Evolutionary conservation across 2,329 filamentous ascomycete species (phyloP).

Genomic region (Colletotrichum sp.): DNA sequence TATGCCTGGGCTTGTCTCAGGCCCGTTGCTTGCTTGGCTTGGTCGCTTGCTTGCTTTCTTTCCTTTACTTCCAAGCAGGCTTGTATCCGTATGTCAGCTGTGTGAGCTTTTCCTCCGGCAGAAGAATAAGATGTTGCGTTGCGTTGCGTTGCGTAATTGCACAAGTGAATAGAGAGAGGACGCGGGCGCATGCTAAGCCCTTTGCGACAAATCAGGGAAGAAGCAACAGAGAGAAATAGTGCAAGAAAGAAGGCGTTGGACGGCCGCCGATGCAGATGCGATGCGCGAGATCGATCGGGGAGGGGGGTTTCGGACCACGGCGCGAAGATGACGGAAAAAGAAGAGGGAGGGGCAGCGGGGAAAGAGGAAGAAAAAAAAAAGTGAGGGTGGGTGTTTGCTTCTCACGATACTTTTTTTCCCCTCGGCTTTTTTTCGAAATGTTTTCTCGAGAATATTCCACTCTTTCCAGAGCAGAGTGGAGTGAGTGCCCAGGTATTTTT

Average conservation of each 20-base stretch:
- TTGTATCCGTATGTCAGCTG: not conserved
- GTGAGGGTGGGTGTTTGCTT: not conserved
- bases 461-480: not conserved
- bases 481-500: not conserved
- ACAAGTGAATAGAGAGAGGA: not conserved
- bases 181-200: not conserved
- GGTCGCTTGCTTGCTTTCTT: not conserved
- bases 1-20: conserved; percentile 8
- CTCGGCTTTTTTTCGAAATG: not conserved
- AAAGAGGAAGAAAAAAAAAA: not conserved
- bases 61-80: not conserved
- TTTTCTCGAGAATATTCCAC: conserved; percentile 19
- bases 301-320: not conserved
- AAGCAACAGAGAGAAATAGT: not conserved
- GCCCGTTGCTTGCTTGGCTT: not conserved
- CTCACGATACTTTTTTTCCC: not conserved
- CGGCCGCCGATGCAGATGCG: not conserved
- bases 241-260: not conserved
- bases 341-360: not conserved
- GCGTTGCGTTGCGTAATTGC: not conserved
- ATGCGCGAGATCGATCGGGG: conserved; percentile 12
- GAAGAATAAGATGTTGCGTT: not conserved
- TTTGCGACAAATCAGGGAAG: not conserved
- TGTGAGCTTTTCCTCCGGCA: not conserved
- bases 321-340: not conserved